phyloP scores from a whole-genome alignment of 257 asterid genomes.

The Cynanchum wilfordii region DNA sequence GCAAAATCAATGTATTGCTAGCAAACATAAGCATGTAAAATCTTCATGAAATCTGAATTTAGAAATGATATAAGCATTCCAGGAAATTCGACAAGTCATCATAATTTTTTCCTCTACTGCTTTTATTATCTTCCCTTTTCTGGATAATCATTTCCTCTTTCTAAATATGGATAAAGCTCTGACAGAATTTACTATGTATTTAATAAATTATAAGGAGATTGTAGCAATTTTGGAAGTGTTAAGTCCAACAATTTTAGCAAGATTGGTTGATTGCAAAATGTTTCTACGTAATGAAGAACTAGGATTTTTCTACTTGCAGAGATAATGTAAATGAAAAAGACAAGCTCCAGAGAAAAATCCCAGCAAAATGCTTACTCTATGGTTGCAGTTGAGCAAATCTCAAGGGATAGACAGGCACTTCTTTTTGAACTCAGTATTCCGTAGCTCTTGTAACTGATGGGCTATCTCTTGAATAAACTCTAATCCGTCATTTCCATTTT shows the following conservation, averaged over 20 bases:
- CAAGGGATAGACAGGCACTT: conserved; percentile 23
- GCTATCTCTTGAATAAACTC: conserved; percentile 46
- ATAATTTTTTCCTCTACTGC: not conserved
- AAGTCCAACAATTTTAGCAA: not conserved
- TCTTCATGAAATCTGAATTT: not conserved
- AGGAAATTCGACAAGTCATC: not conserved
- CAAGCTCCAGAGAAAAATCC: not conserved
- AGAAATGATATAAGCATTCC: not conserved
- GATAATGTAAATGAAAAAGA: not conserved
- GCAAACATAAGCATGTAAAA: not conserved
- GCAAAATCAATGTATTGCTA: not conserved
- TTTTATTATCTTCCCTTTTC: not conserved
- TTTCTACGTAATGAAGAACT: not conserved
- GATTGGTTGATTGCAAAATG: not conserved
- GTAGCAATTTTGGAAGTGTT: not conserved
- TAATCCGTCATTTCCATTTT: conserved; percentile 43
- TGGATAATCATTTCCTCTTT: not conserved
- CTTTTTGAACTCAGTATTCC: conserved; percentile 24
- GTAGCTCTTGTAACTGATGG: conserved; percentile 42
- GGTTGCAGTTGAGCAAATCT: conserved; percentile 4
- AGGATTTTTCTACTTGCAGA: not conserved
- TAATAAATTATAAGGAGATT: not conserved
- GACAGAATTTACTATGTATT: too few relatives aligned
- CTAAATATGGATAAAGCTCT: not conserved
- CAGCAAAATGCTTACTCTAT: conserved; percentile 17